Evolutionary conservation across 192 early-diverging fungal genomes (phyloP).

Genomic region (Dimargaris xerosporica): DNA sequence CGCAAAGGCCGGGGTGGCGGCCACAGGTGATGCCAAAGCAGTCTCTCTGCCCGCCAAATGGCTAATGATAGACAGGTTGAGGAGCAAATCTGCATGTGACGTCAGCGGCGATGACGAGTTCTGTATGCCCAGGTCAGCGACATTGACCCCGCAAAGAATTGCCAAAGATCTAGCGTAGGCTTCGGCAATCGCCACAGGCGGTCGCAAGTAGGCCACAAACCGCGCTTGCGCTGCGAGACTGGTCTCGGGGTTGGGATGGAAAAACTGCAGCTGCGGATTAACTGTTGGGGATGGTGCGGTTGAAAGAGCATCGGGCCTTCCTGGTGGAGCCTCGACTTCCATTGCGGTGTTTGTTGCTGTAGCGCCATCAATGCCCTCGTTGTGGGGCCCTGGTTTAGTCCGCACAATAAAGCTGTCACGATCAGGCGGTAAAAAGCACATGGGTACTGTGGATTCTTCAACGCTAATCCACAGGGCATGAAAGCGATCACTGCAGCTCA

Average conservation of each 20-base stretch:
- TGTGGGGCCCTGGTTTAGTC: background rate
- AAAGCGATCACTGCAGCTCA: background rate
- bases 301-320: background rate
- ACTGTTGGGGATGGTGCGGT: no score
- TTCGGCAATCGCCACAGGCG: background rate
- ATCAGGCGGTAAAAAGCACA: background rate
- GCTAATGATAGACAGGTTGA: background rate
- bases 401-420: background rate
- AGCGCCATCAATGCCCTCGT: background rate
- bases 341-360: background rate
- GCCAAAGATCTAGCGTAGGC: constrained; percentile 2
- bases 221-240: constrained; percentile 4
- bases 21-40: background rate
- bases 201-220: constrained; percentile 3
- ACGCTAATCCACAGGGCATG: constrained; percentile 8
- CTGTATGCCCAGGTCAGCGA: background rate
- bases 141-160: background rate
- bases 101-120: background rate
- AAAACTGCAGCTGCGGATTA: background rate
- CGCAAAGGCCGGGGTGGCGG: background rate
- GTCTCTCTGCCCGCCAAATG: background rate
- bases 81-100: background rate
- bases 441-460: constrained; percentile 9
- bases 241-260: constrained; percentile 5
- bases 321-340: background rate